Conservation (phyloP, 176 grass and related monocot genomes). For the Triticum turgidum region DNA sequence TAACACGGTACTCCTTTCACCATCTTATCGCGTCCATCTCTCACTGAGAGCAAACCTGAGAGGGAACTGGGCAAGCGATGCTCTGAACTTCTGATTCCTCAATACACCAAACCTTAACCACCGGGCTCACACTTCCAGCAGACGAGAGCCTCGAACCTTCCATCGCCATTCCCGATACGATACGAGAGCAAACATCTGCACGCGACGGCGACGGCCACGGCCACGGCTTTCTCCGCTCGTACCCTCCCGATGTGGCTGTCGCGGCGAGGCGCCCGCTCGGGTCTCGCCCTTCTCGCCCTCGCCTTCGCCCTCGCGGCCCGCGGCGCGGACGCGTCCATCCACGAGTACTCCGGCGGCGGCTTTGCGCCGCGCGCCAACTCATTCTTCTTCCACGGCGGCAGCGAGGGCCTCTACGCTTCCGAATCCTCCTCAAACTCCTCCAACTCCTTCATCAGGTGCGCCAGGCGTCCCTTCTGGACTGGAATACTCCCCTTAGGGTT, state of each 20-base stretch:
- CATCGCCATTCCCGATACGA: neutral
- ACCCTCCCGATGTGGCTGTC: constrained; percentile 14
- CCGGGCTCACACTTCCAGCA: constrained; percentile 18
- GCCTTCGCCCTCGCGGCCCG: constrained; percentile 31
- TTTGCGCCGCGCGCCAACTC: constrained; percentile 89
- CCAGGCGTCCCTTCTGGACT: neutral
- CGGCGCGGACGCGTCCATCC: constrained; percentile 66
- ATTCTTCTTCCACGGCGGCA: constrained; percentile 98
- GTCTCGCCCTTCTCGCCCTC: constrained; percentile 35
- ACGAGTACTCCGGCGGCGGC: constrained; percentile 70
- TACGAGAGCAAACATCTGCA: constrained; percentile 5
- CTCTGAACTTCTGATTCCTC: neutral
- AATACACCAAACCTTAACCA: constrained; percentile 29
- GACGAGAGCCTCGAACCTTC: constrained; percentile 14
- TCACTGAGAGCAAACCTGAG: neutral
- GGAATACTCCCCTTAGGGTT: constrained; percentile 10
- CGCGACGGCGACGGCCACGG: neutral
- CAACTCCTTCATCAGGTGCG: constrained; percentile 80
- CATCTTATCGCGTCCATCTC: neutral
- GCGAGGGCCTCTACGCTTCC: constrained; percentile 95
- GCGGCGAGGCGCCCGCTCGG: constrained; percentile 5
- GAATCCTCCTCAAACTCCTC: constrained; percentile 47
- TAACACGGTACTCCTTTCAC: neutral
- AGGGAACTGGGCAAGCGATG: neutral
- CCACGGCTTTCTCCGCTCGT: neutral